Base-by-base conservation (phyloP, 805 yeast genomes). In the Lipomyces anomalus region DNA sequence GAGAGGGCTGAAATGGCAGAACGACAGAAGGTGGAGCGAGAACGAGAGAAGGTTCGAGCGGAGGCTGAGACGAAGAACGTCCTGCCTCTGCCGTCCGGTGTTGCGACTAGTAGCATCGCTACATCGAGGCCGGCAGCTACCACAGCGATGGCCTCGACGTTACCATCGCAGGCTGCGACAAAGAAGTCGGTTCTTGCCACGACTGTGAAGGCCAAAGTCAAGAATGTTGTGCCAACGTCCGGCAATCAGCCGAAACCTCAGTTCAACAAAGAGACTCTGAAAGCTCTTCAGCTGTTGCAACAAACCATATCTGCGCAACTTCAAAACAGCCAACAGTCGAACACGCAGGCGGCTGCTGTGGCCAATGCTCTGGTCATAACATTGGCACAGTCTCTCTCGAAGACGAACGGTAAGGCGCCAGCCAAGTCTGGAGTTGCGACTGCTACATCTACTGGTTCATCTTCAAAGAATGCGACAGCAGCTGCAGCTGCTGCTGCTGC, bases 231-330 rank as follows among this genome's bases (percentile, higher is more conserved):
- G 3, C 29, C 51, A 11, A 38, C 53, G 18, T 43, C 53, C 21
- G 44, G 47, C 36, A 11, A 39, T 21, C 47, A 50, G 38, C 46
- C 49, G 13, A 42, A 38, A 16, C 46, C 47, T 11, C 37, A 48
- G 23, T 44, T 53, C 18, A 52, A 45, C 44, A 75, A 71, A 36
- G 84, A 79, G 54, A 79, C 86, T 2, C 74, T 79, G 68, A 77
- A 84, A 57, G 82, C 95, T 4, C 71, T 90, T 61, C 78, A 84
- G 1, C 83, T 86, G 57, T 67, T 90, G 45, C 96, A 90, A 65
- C 88, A 86, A 57, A 95, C 89, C 61, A 69, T 90, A 21, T 82
- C 86, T 57, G 75, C 80, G 11, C 74, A 89, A 46, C 83, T 94
- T 26, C 85, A 84, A 58, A 85, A 83, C 20, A 32, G 40, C 13